A percentile compares a stretch with the other conserved stretches of the same genome.
These are phyloP conservation scores for Emmonsia crescens DNA, from an alignment of 2,329 filamentous ascomycete species.

Conservation along the genomic window DNA sequence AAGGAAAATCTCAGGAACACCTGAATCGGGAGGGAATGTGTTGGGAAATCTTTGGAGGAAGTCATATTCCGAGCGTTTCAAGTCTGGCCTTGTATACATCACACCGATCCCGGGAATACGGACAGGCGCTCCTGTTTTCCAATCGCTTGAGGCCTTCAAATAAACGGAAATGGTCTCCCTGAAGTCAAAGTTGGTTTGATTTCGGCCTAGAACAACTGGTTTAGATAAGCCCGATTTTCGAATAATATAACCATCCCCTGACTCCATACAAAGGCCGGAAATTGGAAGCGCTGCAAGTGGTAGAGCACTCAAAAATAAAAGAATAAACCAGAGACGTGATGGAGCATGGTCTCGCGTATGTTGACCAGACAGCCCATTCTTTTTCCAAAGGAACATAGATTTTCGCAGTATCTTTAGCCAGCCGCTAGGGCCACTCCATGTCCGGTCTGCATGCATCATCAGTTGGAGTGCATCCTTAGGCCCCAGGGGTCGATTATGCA, in stretches of 20 bases:
- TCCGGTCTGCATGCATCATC: constrained; percentile 4
- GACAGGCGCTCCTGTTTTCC: background rate
- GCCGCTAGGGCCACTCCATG: background rate
- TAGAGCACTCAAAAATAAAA: background rate
- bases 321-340: background rate
- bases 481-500: background rate
- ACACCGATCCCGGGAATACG: background rate
- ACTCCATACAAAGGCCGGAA: constrained; percentile 1
- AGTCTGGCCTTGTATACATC: background rate
- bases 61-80: constrained; percentile 3
- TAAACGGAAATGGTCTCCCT: background rate
- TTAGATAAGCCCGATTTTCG: background rate
- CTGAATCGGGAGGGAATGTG: background rate
- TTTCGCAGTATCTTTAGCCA: constrained; percentile 1
- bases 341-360: background rate
- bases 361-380: background rate
- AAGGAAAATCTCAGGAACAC: background rate
- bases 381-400: background rate
- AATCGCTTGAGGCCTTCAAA: background rate
- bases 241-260: background rate
- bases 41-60: background rate
- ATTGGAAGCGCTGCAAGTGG: background rate
- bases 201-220: background rate
- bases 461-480: background rate
- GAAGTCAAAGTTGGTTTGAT: background rate